A percentile compares a stretch with the other conserved stretches of the same genome.
Conservation (phyloP, 768 basidiomycete genomes). For the Lactifluus subvellereus region DNA sequence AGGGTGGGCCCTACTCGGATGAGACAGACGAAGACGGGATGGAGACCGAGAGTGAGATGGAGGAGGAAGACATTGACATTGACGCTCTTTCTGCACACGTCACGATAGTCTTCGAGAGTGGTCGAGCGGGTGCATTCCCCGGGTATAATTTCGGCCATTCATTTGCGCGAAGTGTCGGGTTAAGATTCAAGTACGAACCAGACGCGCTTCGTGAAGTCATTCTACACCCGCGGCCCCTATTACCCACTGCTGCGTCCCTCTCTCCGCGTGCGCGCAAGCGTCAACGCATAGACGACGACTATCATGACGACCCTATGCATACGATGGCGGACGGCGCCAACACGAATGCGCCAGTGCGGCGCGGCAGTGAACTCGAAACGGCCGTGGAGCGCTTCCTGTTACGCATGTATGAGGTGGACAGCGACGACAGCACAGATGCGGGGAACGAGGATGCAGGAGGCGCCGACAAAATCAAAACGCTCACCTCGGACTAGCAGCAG, state of each 20-base stretch:
- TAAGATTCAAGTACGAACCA: constrained; percentile 32
- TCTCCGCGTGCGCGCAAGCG: constrained; percentile 23
- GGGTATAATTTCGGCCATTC: background rate
- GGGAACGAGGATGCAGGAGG: background rate
- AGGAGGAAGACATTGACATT: constrained; percentile 18
- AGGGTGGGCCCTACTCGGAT: constrained; percentile 10
- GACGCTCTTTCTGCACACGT: constrained; percentile 16
- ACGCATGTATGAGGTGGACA: constrained; percentile 16
- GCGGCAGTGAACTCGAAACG: constrained; percentile 30
- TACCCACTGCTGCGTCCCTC: background rate
- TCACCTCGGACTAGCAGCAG: background rate
- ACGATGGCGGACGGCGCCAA: background rate
- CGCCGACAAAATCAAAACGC: background rate
- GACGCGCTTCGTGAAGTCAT: constrained; percentile 27
- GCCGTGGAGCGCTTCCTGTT: constrained; percentile 30
- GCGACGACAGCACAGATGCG: background rate
- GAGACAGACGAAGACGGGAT: constrained; percentile 9
- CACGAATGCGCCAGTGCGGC: background rate
- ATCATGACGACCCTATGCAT: constrained; percentile 4
- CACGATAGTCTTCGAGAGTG: constrained; percentile 23
- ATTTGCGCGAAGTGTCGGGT: background rate
- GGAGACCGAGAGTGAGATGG: constrained; percentile 8
- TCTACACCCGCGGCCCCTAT: constrained; percentile 16
- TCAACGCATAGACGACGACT: constrained; percentile 11
- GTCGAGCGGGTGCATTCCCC: constrained; percentile 6